Percentiles rank a stretch among this genome's conserved stretches.
Evolutionary conservation across 306 rosid genomes (phyloP).

Genomic region (Prunus mira): DNA sequence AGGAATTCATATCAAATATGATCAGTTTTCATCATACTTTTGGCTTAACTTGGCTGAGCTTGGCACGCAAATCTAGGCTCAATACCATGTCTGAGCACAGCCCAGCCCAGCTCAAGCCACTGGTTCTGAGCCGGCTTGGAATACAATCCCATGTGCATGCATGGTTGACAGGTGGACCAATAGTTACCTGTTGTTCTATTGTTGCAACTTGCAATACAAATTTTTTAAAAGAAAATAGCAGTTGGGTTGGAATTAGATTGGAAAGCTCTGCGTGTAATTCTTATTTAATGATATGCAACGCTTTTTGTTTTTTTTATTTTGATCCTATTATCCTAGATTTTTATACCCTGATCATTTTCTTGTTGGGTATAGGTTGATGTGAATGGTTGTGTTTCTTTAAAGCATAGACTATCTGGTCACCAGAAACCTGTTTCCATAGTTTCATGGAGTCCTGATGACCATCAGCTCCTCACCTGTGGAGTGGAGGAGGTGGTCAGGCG

Average conservation of each 20-base stretch:
- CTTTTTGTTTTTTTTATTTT: neutral
- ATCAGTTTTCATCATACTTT: neutral
- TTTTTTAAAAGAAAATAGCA: too few relatives aligned
- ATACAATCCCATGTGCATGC: neutral
- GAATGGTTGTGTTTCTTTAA: slow-evolving; percentile 49
- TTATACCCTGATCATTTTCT: slow-evolving; percentile 1
- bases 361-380: slow-evolving; percentile 54
- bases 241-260: neutral
- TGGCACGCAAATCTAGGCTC: neutral
- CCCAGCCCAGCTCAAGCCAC: neutral
- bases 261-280: neutral
- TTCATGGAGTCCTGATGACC: slow-evolving; percentile 91
- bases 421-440: slow-evolving; percentile 71
- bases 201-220: neutral
- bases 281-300: neutral
- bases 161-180: neutral
- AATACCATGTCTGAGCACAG: neutral
- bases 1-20: neutral
- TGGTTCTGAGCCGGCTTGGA: neutral
- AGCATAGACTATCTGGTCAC: slow-evolving; percentile 84
- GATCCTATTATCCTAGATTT: neutral
- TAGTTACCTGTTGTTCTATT: neutral
- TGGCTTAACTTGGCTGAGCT: neutral
- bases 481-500: slow-evolving; percentile 86
- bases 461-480: slow-evolving; percentile 91